A percentile compares a stretch with the other conserved stretches of the same genome.
phyloP scores from a whole-genome alignment of 192 early-diverging fungal species.

The Rhizophlyctis rosea region DNA sequence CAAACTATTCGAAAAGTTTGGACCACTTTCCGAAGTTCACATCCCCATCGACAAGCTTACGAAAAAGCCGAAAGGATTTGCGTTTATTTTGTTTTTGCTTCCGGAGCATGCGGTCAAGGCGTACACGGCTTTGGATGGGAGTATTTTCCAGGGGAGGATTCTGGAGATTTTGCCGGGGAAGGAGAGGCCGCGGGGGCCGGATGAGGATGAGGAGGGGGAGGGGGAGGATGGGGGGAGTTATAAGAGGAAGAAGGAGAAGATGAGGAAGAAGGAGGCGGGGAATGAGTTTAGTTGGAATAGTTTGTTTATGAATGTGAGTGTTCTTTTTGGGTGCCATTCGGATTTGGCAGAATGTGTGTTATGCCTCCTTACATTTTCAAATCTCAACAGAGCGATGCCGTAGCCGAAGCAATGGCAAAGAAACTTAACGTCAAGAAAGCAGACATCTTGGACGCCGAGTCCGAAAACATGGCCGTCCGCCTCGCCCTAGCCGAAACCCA shows the following conservation, averaged over 20 bases:
- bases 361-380: conserved; percentile 13
- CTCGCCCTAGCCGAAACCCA: conserved; percentile 98
- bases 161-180: conserved; percentile 85
- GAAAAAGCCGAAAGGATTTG: conserved; percentile 90
- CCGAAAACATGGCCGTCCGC: conserved; percentile 86
- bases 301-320: conserved; percentile 87
- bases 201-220: conserved; percentile 45
- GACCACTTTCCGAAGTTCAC: conserved; percentile 89
- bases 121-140: conserved; percentile 73
- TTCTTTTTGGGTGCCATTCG: background rate
- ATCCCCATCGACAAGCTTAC: conserved; percentile 91
- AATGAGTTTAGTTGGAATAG: conserved; percentile 96
- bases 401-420: conserved; percentile 93
- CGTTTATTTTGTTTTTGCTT: conserved; percentile 82
- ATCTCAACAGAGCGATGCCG: conserved; percentile 71
- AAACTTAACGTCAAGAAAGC: conserved; percentile 85
- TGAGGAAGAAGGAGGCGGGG: conserved; percentile 70
- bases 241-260: conserved; percentile 80
- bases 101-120: conserved; percentile 95
- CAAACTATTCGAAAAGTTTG: conserved; percentile 77
- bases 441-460: conserved; percentile 85
- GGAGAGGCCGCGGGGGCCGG: conserved; percentile 71
- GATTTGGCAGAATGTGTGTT: conserved; percentile 6
- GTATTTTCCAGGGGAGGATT: conserved; percentile 88
- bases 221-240: conserved; percentile 41